Evolutionary conservation across 2,329 filamentous ascomycete genomes (phyloP), one percentile per base, ranked within the genome.

Genomic region (Xylariaceae sp.): DNA sequence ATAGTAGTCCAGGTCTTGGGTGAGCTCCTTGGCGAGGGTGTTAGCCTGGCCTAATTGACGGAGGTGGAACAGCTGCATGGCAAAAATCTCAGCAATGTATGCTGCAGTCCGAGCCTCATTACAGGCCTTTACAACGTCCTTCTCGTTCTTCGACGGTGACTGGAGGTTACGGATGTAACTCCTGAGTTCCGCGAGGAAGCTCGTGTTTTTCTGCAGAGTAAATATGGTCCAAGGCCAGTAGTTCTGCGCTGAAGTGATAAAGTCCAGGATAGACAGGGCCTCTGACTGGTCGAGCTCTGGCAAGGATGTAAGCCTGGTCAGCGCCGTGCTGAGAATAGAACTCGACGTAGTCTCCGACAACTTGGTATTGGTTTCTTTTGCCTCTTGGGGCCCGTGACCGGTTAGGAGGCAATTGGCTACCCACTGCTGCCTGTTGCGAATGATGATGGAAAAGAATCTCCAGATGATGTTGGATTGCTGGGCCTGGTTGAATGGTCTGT

Each of bases 161-260:
- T 79, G 79, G 18, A 89, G 74, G 3, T 78, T 75, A 9, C 80
- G 82, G 39, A 94, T 81, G 71, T 90, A 94, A 3, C 81, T 79
- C 15, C 89, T 82, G 15, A 96, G 80, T 57, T 85, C 84, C 48
- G 84, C 79, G 58, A 97, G 82, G 68, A 96, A 93, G 0, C 80
- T 78, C 0, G 83, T 81, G 67, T 96, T 89, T 60, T 87, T 87
- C 62, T 88, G 85, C 41, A 96, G 77, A 45, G 88, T 86, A 58
- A 90, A 88, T 58, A 95, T 92, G 1, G 91, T 92, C 90, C 93
- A 96, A 1, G 92, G 89, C 93, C 93, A 97, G 70, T 92, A 90
- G 72, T 96, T 94, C 70, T 97, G 92, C 3, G 93, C 90, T 2
- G 89, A 86, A 2, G 90, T 86, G 44, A 97, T 85, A 72, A 97